Evolutionary conservation across 2,329 filamentous ascomycete species (phyloP).

Genomic region (Curvularia hawaiiensis): DNA sequence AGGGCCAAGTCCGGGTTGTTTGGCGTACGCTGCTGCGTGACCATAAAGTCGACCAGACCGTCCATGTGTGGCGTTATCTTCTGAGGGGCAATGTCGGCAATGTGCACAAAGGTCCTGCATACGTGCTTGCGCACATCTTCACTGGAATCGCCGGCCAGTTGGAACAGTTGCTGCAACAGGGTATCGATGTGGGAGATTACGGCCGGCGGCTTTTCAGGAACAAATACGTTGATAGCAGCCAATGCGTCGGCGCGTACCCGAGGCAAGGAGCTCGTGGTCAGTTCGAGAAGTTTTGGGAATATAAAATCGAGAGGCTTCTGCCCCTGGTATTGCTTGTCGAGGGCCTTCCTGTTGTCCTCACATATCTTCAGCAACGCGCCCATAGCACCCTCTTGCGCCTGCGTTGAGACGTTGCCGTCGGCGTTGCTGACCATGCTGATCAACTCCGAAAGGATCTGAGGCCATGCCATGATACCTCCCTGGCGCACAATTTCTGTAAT

Average conservation of each 20-base stretch:
- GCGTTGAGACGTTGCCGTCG: constrained; percentile 67
- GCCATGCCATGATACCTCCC: constrained; percentile 88
- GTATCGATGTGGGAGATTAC: constrained; percentile 80
- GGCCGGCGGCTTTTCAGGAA: constrained; percentile 81
- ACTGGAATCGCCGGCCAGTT: constrained; percentile 75
- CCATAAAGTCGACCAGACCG: constrained; percentile 90
- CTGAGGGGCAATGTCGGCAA: constrained; percentile 88
- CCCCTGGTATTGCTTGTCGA: constrained; percentile 87
- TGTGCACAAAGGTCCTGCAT: constrained; percentile 88
- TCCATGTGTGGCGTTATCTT: constrained; percentile 87
- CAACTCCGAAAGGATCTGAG: constrained; percentile 84
- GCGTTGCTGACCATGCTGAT: constrained; percentile 77
- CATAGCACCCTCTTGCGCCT: constrained; percentile 92
- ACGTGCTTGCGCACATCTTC: constrained; percentile 89
- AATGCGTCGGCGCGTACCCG: constrained; percentile 82
- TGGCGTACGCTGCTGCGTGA: constrained; percentile 79
- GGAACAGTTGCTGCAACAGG: constrained; percentile 82
- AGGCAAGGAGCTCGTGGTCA: constrained; percentile 75
- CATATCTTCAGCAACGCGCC: constrained; percentile 92
- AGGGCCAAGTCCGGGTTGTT: constrained; percentile 89
- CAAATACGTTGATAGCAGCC: constrained; percentile 88
- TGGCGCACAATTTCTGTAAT: constrained; percentile 88
- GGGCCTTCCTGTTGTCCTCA: constrained; percentile 87
- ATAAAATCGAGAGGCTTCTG: constrained; percentile 87
- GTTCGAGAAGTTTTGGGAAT: constrained; percentile 87